These are phyloP conservation scores for Trichoderma hamatum DNA, from an alignment of 2,329 filamentous ascomycete genomes.

Conservation along the genomic window DNA sequence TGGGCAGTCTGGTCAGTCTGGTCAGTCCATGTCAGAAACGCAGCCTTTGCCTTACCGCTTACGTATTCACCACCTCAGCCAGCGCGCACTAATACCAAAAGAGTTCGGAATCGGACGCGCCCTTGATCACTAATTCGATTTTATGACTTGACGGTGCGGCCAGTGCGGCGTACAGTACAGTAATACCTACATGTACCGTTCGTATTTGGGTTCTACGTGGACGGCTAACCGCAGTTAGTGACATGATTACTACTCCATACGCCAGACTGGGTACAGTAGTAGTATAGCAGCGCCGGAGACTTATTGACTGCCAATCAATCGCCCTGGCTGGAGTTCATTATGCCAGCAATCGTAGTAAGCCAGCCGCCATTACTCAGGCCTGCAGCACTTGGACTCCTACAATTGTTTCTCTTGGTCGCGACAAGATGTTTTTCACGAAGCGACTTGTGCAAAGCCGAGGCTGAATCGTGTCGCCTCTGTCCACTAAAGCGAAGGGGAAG, in stretches of 20 bases:
- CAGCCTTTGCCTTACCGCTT: not conserved
- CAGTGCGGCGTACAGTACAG: not conserved
- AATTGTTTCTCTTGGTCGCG: not conserved
- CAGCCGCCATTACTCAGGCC: not conserved
- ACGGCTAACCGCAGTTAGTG: conserved; percentile 4
- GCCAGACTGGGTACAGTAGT: not conserved
- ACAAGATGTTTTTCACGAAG: not conserved
- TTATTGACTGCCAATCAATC: not conserved
- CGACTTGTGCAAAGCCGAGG: not conserved
- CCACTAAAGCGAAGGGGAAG: not conserved
- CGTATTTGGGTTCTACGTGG: not conserved
- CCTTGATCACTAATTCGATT: conserved; percentile 13
- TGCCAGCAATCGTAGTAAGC: not conserved
- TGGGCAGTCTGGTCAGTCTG: not conserved
- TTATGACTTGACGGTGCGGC: not conserved
- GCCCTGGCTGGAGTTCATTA: not conserved
- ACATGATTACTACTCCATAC: conserved; percentile 9
- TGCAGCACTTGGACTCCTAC: not conserved
- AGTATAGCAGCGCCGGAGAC: not conserved
- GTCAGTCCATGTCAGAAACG: not conserved
- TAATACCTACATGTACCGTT: no score
- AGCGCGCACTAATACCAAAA: not conserved
- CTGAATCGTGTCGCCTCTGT: not conserved
- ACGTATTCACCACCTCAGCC: not conserved
- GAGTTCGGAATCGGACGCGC: not conserved